phyloP scores from a whole-genome alignment of 495 filamentous ascomycete species.

The Mytilinidion resinicola region DNA sequence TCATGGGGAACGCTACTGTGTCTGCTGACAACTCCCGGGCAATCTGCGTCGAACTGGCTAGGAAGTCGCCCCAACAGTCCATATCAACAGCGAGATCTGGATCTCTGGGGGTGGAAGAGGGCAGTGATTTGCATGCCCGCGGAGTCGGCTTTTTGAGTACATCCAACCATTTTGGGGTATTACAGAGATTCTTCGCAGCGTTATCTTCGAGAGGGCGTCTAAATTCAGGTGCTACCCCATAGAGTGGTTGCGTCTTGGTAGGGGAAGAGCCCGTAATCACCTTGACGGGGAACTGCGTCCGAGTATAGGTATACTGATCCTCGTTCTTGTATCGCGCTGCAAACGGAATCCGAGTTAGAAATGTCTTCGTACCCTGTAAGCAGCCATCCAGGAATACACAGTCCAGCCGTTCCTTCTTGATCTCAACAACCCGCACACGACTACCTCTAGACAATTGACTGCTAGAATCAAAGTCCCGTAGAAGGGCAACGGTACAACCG shows the following conservation, averaged over 20 bases:
- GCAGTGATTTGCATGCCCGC: slow-evolving; percentile 2
- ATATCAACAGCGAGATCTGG: neutral
- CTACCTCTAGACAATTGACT: slow-evolving; percentile 12
- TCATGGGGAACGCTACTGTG: neutral
- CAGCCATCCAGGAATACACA: slow-evolving; percentile 19
- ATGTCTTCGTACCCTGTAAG: slow-evolving; percentile 12
- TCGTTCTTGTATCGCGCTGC: slow-evolving; percentile 15
- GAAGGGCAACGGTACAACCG: slow-evolving; percentile 16
- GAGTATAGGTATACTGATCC: slow-evolving; percentile 1
- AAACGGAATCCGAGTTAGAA: slow-evolving; percentile 14
- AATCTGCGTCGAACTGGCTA: slow-evolving; percentile 35
- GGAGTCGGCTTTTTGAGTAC: slow-evolving; percentile 2
- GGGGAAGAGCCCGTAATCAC: slow-evolving; percentile 1
- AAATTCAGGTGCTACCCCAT: too few species aligned
- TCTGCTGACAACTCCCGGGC: slow-evolving; percentile 28
- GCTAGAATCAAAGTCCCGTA: slow-evolving; percentile 10
- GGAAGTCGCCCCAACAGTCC: slow-evolving; percentile 30
- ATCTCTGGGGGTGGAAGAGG: neutral
- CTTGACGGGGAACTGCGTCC: slow-evolving; percentile 20
- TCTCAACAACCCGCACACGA: slow-evolving; percentile 12
- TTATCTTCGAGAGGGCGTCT: too few species aligned
- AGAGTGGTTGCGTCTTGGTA: neutral
- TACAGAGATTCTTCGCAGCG: too few species aligned
- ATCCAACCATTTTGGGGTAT: neutral
- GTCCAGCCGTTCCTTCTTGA: slow-evolving; percentile 11